Conservation (phyloP, 106 monocot species). For the Phalaenopsis aphrodite region DNA sequence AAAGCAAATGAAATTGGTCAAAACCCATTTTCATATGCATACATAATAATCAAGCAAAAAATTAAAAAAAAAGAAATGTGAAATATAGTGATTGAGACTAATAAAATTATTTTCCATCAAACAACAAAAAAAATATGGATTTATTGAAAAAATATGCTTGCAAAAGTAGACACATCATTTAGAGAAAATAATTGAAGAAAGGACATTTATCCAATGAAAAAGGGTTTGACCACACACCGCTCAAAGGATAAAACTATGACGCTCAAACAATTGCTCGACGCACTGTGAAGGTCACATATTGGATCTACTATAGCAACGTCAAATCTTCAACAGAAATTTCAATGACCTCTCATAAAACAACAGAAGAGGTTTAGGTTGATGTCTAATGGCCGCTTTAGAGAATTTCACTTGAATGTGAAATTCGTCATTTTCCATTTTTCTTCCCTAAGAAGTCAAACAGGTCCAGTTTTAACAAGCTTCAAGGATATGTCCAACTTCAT, state of each 20-base stretch:
- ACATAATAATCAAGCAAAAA: no score
- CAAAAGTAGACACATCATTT: background rate
- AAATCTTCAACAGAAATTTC: background rate
- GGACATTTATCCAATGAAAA: background rate
- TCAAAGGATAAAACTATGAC: background rate
- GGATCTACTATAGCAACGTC: background rate
- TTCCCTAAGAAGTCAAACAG: background rate
- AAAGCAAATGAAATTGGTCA: no score
- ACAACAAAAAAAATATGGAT: background rate
- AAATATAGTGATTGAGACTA: no score
- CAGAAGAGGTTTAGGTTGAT: background rate
- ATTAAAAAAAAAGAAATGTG: no score
- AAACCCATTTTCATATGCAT: no score
- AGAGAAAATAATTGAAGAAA: background rate
- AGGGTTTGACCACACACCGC: background rate
- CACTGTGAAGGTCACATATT: background rate
- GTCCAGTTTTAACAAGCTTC: background rate
- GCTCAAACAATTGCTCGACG: background rate
- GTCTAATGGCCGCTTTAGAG: background rate
- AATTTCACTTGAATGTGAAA: background rate
- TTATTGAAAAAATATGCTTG: background rate
- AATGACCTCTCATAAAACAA: background rate
- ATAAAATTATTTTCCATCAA: background rate
- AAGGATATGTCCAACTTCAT: background rate
- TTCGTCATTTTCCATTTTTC: background rate